These are phyloP conservation scores for Suhomyces panamericanus DNA, from an alignment of 1,139 yeast species.

Conservation along the genomic window DNA sequence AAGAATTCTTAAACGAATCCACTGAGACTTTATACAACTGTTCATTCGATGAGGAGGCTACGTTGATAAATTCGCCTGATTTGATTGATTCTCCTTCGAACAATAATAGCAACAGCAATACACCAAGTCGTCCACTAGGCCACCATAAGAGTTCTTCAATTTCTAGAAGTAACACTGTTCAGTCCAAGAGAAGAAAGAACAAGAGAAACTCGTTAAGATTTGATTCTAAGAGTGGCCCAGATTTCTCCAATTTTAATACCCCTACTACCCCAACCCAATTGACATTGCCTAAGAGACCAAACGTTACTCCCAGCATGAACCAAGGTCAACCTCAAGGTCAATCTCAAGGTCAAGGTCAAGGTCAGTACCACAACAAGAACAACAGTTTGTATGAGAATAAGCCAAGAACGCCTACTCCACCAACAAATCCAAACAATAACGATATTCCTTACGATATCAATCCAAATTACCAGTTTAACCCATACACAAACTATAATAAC, in stretches of 20 bases:
- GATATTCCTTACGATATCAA: conserved; percentile 16
- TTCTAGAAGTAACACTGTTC: conserved; percentile 29
- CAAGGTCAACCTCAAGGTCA: conserved; percentile 10
- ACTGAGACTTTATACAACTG: conserved; percentile 34
- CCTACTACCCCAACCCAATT: conserved; percentile 26
- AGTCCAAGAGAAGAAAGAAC: conserved; percentile 31
- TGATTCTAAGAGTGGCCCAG: conserved; percentile 27
- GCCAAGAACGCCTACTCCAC: conserved; percentile 33
- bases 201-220: conserved; percentile 35
- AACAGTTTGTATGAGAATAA: conserved; percentile 19
- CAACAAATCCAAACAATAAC: conserved; percentile 15
- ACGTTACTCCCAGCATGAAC: conserved; percentile 10
- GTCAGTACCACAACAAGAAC: conserved; percentile 10
- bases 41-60: conserved; percentile 41
- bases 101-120: conserved; percentile 10
- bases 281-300: conserved; percentile 25
- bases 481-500: conserved; percentile 11
- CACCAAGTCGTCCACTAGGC: conserved; percentile 13
- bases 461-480: conserved; percentile 15
- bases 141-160: conserved; percentile 16
- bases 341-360: conserved; percentile 6
- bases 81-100: conserved; percentile 13
- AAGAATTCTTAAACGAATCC: conserved; percentile 36
- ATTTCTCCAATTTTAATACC: conserved; percentile 20
- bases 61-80: conserved; percentile 32